These are phyloP conservation scores for Termitomyces sp. DNA, from an alignment of 768 basidiomycete species.

Conservation along the genomic window DNA sequence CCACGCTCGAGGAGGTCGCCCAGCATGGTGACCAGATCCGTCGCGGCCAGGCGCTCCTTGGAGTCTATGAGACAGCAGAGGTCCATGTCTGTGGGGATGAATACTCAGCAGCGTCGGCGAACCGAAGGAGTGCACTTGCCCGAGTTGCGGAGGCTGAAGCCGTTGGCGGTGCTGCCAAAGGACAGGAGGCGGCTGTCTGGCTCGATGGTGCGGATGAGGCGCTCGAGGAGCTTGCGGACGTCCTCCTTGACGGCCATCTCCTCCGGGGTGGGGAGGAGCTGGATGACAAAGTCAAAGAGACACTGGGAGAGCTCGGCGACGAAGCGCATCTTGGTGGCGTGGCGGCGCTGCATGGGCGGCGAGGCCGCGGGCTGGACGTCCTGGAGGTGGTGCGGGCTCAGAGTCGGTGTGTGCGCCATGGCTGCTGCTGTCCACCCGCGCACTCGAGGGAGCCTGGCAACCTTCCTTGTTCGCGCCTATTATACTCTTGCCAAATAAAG, in stretches of 20 bases:
- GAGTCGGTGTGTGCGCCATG: slow-evolving; percentile 39
- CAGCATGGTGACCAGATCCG: slow-evolving; percentile 91
- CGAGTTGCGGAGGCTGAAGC: slow-evolving; percentile 94
- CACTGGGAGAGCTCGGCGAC: slow-evolving; percentile 80
- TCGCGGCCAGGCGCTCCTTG: slow-evolving; percentile 68
- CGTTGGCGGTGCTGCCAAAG: slow-evolving; percentile 96
- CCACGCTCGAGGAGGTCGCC: slow-evolving; percentile 92
- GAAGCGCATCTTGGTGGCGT: slow-evolving; percentile 57
- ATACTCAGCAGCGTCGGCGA: no score
- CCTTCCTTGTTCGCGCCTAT: slow-evolving; percentile 13
- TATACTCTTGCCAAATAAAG: slow-evolving; percentile 20
- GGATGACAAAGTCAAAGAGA: slow-evolving; percentile 90
- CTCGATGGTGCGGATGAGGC: slow-evolving; percentile 92
- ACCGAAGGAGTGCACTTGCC: slow-evolving; percentile 59
- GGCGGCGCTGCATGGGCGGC: slow-evolving; percentile 32
- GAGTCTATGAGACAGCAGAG: slow-evolving; percentile 95
- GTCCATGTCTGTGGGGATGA: slow-evolving; percentile 99
- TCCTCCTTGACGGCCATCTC: slow-evolving; percentile 95
- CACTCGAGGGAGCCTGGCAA: slow-evolving; percentile 13
- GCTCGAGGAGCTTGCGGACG: slow-evolving; percentile 89
- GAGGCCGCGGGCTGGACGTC: slow-evolving; percentile 24
- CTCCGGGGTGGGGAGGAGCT: slow-evolving; percentile 83
- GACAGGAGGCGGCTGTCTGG: slow-evolving; percentile 86
- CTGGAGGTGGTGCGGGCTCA: slow-evolving; percentile 31
- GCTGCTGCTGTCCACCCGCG: slow-evolving; percentile 9